These are phyloP conservation scores for Penicillium corylophilum DNA, from an alignment of 2,329 filamentous ascomycete genomes.

Conservation along the genomic window DNA sequence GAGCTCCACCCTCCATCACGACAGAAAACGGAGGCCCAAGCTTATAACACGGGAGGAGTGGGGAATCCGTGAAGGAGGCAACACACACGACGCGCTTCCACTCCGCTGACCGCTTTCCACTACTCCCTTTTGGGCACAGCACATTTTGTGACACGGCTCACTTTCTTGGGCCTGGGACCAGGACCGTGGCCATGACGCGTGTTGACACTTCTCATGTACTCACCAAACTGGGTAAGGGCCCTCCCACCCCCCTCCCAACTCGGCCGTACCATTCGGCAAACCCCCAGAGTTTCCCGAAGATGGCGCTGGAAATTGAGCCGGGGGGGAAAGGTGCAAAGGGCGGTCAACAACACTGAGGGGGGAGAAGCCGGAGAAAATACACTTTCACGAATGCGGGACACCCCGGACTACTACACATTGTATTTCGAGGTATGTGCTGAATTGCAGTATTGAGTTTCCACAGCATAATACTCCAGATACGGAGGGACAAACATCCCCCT, in stretches of 20 bases:
- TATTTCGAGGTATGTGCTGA: no score
- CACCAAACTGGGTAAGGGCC: not conserved
- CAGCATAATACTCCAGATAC: not conserved
- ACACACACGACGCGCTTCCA: not conserved
- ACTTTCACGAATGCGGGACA: slow-evolving; percentile 2
- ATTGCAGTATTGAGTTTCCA: no score
- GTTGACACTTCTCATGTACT: not conserved
- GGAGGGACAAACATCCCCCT: not conserved
- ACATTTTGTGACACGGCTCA: slow-evolving; percentile 17
- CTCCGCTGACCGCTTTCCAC: slow-evolving; percentile 15
- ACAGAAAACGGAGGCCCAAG: slow-evolving; percentile 17
- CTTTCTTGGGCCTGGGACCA: not conserved
- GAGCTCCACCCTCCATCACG: slow-evolving; percentile 5
- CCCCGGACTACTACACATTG: slow-evolving; percentile 1
- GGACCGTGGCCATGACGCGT: slow-evolving; percentile 15
- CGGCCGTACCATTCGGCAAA: slow-evolving; percentile 2
- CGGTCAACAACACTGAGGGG: slow-evolving; percentile 9
- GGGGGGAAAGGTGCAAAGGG: slow-evolving; percentile 1
- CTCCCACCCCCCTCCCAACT: not conserved
- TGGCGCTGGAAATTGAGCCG: slow-evolving; percentile 18
- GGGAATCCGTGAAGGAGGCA: slow-evolving; percentile 2
- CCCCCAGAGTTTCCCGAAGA: slow-evolving; percentile 16
- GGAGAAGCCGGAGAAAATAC: slow-evolving; percentile 16
- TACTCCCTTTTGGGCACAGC: slow-evolving; percentile 4
- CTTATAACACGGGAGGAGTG: slow-evolving; percentile 19